These are phyloP conservation scores for Lecanoromycetidae sp. DNA, from an alignment of 2,329 filamentous ascomycete species.

Conservation along the genomic window DNA sequence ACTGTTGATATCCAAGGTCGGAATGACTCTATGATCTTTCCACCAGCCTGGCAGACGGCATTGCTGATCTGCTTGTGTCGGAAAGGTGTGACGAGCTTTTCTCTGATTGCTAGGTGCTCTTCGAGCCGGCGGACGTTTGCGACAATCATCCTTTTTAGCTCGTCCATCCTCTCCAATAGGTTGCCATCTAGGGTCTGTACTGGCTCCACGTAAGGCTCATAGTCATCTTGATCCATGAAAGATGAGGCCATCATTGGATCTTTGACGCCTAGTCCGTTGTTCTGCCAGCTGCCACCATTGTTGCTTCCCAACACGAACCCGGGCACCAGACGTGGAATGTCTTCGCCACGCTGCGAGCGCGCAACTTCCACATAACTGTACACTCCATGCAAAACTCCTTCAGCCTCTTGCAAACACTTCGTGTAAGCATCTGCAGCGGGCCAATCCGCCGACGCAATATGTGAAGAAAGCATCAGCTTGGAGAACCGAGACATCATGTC, in stretches of 20 bases:
- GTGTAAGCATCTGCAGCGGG: slow-evolving; percentile 85
- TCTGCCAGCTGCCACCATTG: slow-evolving; percentile 76
- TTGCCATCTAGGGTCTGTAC: slow-evolving; percentile 61
- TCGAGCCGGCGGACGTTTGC: slow-evolving; percentile 77
- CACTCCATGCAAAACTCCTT: slow-evolving; percentile 84
- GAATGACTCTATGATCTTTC: slow-evolving; percentile 75
- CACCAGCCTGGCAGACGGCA: slow-evolving; percentile 64
- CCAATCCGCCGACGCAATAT: slow-evolving; percentile 94
- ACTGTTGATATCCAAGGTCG: slow-evolving; percentile 80
- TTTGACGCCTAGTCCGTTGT: slow-evolving; percentile 48
- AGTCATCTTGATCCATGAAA: slow-evolving; percentile 76
- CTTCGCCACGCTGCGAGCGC: slow-evolving; percentile 80
- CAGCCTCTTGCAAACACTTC: slow-evolving; percentile 94
- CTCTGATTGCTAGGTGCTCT: slow-evolving; percentile 62
- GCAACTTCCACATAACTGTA: slow-evolving; percentile 96
- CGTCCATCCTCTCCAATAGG: slow-evolving; percentile 71
- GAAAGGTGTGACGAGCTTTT: slow-evolving; percentile 69
- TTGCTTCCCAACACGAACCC: slow-evolving; percentile 83
- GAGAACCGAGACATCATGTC: slow-evolving; percentile 99
- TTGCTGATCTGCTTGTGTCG: slow-evolving; percentile 73
- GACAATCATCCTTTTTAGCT: slow-evolving; percentile 73
- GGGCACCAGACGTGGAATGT: slow-evolving; percentile 82
- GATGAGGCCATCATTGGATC: slow-evolving; percentile 55
- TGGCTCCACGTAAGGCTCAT: slow-evolving; percentile 60
- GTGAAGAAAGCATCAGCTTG: slow-evolving; percentile 94